These are phyloP conservation scores for Colletotrichum melonis DNA, from an alignment of 2,329 filamentous ascomycete species.

Conservation along the genomic window DNA sequence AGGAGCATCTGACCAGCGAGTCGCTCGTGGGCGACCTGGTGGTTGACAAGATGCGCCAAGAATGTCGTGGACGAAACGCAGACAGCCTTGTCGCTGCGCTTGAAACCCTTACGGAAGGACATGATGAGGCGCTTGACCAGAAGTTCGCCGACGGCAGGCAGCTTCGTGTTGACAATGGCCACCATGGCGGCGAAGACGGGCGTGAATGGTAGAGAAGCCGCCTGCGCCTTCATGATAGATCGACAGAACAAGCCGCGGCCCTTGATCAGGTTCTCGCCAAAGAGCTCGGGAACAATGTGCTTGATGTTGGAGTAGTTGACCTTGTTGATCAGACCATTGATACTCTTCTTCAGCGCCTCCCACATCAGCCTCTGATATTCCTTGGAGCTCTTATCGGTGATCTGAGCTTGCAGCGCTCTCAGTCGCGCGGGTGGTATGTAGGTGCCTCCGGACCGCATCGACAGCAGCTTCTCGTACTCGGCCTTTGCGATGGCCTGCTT, in stretches of 20 bases:
- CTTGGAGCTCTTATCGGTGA: conserved; percentile 95
- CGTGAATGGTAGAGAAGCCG: conserved; percentile 93
- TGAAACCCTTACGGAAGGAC: conserved; percentile 95
- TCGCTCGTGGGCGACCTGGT: conserved; percentile 95
- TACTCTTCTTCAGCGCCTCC: conserved; percentile 98
- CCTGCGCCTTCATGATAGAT: conserved; percentile 98
- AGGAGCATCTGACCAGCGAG: conserved; percentile 92
- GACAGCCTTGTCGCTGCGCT: conserved; percentile 96
- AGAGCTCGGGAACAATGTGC: conserved; percentile 94
- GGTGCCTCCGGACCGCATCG: conserved; percentile 92
- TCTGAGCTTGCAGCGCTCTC: conserved; percentile 92
- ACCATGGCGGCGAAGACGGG: conserved; percentile 96
- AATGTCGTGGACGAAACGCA: conserved; percentile 94
- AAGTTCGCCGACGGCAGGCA: conserved; percentile 93
- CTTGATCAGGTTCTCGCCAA: conserved; percentile 91
- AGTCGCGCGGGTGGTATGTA: conserved; percentile 95
- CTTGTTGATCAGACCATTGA: conserved; percentile 99
- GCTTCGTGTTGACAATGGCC: conserved; percentile 96
- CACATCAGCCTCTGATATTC: conserved; percentile 99
- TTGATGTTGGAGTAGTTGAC: conserved; percentile 99
- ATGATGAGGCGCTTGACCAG: conserved; percentile 86
- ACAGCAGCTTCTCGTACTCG: conserved; percentile 92
- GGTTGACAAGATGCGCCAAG: conserved; percentile 93
- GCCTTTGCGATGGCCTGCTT: conserved; percentile 91
- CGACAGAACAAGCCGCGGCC: conserved; percentile 94